These are phyloP conservation scores for Chytriomyces hyalinus DNA, from an alignment of 192 early-diverging fungal genomes.

Conservation along the genomic window DNA sequence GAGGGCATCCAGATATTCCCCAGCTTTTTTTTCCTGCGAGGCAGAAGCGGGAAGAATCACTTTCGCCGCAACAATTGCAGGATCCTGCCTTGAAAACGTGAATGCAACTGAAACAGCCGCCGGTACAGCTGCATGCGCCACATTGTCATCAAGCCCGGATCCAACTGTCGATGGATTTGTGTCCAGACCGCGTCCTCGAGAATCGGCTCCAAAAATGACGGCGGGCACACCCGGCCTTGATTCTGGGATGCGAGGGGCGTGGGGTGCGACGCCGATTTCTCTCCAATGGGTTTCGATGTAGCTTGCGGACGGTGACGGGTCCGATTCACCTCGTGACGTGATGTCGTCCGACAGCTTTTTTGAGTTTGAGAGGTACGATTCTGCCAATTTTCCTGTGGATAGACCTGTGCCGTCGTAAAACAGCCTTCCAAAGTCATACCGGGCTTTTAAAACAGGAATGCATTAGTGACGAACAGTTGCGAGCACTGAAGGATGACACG, in stretches of 20 bases:
- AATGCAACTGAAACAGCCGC: not conserved
- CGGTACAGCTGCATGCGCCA: not conserved
- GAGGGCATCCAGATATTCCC: not conserved
- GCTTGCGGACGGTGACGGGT: not conserved
- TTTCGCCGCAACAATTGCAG: not conserved
- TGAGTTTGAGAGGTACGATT: not conserved
- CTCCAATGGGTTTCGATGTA: not conserved
- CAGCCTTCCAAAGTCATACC: not conserved
- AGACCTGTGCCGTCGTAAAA: constrained; percentile 11
- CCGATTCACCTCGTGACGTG: not conserved
- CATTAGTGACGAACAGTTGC: not conserved
- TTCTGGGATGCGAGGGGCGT: not conserved
- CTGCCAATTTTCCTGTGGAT: not conserved
- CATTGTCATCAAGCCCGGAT: too few species aligned
- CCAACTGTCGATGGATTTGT: too few species aligned
- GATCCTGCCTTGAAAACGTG: not conserved
- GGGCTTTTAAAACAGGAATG: not conserved
- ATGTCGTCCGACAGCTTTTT: not conserved
- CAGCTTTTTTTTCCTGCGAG: not conserved
- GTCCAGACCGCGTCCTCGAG: not conserved
- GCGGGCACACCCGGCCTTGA: not conserved
- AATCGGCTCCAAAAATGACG: not conserved
- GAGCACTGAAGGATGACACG: not conserved
- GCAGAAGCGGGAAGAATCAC: not conserved
- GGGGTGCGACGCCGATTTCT: not conserved